Evolutionary conservation across 2,329 filamentous ascomycete genomes (phyloP).

Genomic region (Fusarium lyarnte): DNA sequence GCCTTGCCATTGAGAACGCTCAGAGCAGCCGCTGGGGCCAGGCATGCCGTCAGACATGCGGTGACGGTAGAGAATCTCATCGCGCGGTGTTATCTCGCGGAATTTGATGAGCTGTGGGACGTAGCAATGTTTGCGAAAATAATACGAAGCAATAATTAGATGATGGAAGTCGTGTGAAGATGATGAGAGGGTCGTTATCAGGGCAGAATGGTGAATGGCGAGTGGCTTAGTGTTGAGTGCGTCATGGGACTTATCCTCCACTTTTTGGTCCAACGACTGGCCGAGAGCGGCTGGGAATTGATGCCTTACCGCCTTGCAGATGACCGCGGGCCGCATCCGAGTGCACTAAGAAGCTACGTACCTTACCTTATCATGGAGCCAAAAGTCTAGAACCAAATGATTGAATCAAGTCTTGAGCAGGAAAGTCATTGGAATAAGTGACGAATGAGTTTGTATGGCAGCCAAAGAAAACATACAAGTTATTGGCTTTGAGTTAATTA

Average conservation of each 20-base stretch:
- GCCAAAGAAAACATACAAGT: neutral
- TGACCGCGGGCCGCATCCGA: slow-evolving; percentile 24
- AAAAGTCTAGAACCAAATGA: slow-evolving; percentile 12
- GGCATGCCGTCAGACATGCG: slow-evolving; percentile 57
- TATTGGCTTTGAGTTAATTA: neutral
- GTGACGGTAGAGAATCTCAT: slow-evolving; percentile 55
- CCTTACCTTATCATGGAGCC: slow-evolving; percentile 20
- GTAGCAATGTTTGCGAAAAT: neutral
- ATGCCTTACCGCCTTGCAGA: slow-evolving; percentile 42
- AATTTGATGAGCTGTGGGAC: neutral
- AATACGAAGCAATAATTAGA: slow-evolving; percentile 9
- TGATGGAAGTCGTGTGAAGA: slow-evolving; percentile 19
- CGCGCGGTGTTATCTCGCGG: slow-evolving; percentile 7
- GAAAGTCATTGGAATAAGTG: neutral
- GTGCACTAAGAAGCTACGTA: slow-evolving; percentile 18
- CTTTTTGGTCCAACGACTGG: slow-evolving; percentile 35
- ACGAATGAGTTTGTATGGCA: neutral
- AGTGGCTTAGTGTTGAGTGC: slow-evolving; percentile 46
- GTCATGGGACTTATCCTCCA: slow-evolving; percentile 50
- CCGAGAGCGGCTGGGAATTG: slow-evolving; percentile 25
- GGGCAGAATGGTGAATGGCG: slow-evolving; percentile 37
- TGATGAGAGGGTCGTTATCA: slow-evolving; percentile 40
- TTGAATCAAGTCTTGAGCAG: neutral
- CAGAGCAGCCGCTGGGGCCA: slow-evolving; percentile 56
- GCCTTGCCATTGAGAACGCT: slow-evolving; percentile 53